Conservation (phyloP, 805 yeast species). For the Wickerhamomyces pijperi region DNA sequence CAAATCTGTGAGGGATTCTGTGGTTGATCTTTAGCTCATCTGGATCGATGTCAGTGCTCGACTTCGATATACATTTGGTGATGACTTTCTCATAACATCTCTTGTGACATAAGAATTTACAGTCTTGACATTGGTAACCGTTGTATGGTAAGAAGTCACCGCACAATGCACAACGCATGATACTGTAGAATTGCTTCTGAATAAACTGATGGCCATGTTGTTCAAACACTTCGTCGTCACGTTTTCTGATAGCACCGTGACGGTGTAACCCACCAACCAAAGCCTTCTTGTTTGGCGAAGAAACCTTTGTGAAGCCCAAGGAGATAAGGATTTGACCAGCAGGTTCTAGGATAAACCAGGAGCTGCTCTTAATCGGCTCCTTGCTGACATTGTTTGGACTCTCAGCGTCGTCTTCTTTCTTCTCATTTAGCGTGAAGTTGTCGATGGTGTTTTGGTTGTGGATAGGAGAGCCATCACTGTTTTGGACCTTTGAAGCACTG, state of each 20-base stretch:
- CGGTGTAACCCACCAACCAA: constrained; percentile 67
- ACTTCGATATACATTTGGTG: constrained; percentile 72
- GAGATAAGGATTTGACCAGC: constrained; percentile 79
- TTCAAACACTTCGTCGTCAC: constrained; percentile 80
- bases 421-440: constrained; percentile 13
- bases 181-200: constrained; percentile 87
- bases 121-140: constrained; percentile 82
- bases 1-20: constrained; percentile 94
- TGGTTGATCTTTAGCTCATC: constrained; percentile 83
- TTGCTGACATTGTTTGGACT: constrained; percentile 5
- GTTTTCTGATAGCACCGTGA: constrained; percentile 95
- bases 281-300: constrained; percentile 32
- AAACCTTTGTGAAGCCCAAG: constrained; percentile 68
- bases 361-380: constrained; percentile 38
- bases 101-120: constrained; percentile 70
- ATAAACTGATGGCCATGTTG: constrained; percentile 97
- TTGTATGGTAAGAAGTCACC: constrained; percentile 86
- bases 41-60: constrained; percentile 55
- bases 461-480: constrained; percentile 5
- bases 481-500: constrained; percentile 50
- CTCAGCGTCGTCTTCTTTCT: constrained; percentile 1
- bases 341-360: constrained; percentile 91
- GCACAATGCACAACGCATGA: constrained; percentile 96
- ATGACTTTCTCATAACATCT: constrained; percentile 74
- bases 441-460: constrained; percentile 14